Evolutionary conservation across 1,139 yeast genomes (phyloP).

Genomic region (Kurtzmaniella natalensis): DNA sequence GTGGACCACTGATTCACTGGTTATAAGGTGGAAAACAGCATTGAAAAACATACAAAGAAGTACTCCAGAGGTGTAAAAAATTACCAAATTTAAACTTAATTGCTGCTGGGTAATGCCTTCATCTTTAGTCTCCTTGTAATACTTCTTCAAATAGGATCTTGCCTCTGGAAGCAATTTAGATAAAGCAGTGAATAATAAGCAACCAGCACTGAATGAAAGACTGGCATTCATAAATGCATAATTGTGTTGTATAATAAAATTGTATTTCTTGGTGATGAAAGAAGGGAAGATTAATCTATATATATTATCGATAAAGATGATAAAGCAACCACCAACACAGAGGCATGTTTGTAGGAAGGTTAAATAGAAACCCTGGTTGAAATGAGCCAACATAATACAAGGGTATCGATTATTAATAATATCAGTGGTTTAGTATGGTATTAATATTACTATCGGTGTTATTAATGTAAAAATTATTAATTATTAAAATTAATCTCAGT

Average conservation of each 20-base stretch:
- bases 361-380: constrained; percentile 50
- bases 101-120: constrained; percentile 8
- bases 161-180: constrained; percentile 72
- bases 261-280: constrained; percentile 33
- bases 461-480: too few species aligned
- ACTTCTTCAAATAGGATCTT: constrained; percentile 26
- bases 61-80: constrained; percentile 57
- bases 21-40: constrained; percentile 60
- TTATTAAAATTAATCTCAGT: too few species aligned
- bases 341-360: constrained; percentile 53
- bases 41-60: constrained; percentile 57
- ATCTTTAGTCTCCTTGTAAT: constrained; percentile 7
- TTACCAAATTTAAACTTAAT: constrained; percentile 38
- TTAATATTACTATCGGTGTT: too few species aligned
- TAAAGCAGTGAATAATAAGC: constrained; percentile 70
- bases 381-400: too few species aligned
- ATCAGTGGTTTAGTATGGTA: too few species aligned
- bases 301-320: constrained; percentile 49
- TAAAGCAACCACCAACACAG: constrained; percentile 55
- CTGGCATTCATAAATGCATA: constrained; percentile 60
- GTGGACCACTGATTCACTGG: constrained; percentile 82
- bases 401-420: too few species aligned
- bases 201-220: constrained; percentile 72
- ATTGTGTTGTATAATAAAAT: constrained; percentile 57
- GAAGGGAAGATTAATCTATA: constrained; percentile 39